Percentiles rank a stretch among this genome's conserved stretches.
Conservation (phyloP, 2,329 filamentous ascomycete species). For the Penicillium sclerotiorum region DNA sequence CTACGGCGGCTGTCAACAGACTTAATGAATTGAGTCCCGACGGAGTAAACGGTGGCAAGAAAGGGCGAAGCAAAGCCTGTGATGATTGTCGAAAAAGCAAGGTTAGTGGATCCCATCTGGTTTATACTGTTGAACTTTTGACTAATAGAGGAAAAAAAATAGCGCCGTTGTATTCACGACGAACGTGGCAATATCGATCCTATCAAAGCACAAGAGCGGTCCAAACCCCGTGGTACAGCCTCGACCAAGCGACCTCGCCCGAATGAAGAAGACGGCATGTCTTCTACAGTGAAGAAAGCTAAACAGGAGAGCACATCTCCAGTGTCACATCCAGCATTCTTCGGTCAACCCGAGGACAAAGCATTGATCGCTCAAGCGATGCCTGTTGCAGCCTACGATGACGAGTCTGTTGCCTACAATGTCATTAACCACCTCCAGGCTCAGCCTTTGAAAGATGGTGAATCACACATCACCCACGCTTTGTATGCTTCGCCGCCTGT, state of each 20-base stretch:
- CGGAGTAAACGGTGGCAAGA: constrained; percentile 50
- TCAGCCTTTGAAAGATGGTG: constrained; percentile 18
- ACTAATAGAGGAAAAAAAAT: constrained; percentile 15
- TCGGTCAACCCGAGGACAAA: constrained; percentile 22
- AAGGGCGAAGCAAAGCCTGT: constrained; percentile 65
- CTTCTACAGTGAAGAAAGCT: constrained; percentile 32
- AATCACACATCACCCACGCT: constrained; percentile 25
- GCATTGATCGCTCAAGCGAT: constrained; percentile 16
- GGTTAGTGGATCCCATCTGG: constrained; percentile 45
- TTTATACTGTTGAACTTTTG: constrained; percentile 12
- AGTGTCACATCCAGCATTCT: constrained; percentile 24
- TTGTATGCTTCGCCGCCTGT: constrained; percentile 42
- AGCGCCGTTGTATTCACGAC: constrained; percentile 70
- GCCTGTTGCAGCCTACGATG: constrained; percentile 15
- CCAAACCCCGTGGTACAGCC: constrained; percentile 60
- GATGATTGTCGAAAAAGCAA: constrained; percentile 69
- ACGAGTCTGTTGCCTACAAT: constrained; percentile 12
- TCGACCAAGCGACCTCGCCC: constrained; percentile 57
- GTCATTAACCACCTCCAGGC: constrained; percentile 12
- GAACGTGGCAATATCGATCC: constrained; percentile 66
- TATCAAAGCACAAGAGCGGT: constrained; percentile 63
- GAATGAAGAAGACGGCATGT: constrained; percentile 42
- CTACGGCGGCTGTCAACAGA: constrained; percentile 28
- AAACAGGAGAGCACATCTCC: constrained; percentile 40
- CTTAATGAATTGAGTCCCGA: constrained; percentile 36